phyloP scores from a whole-genome alignment of 371 early-diverging fungal genomes.

The Amoeboaphelidium protococcarum region DNA sequence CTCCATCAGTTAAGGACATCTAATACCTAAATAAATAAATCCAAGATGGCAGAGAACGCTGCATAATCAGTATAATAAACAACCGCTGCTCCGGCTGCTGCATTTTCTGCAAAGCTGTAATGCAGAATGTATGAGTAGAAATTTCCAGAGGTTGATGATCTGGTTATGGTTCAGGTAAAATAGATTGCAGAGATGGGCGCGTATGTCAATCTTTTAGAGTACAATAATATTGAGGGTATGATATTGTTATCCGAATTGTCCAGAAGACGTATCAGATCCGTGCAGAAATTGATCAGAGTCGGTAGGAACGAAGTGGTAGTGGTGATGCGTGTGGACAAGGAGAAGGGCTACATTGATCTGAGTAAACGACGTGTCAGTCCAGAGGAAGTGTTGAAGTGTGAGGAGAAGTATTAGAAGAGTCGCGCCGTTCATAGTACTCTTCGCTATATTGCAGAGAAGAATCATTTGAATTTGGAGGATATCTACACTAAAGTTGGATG shows the following conservation, averaged over 20 bases:
- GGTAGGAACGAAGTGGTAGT: constrained; percentile 91
- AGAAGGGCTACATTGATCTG: constrained; percentile 98
- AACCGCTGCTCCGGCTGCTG: too few species aligned
- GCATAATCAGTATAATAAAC: too few species aligned
- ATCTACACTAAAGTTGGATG: constrained; percentile 79
- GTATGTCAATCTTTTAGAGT: constrained; percentile 71
- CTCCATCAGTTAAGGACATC: too few species aligned
- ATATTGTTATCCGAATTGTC: constrained; percentile 88
- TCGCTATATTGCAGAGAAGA: constrained; percentile 79
- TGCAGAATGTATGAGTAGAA: constrained; percentile 65
- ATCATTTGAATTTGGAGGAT: constrained; percentile 35
- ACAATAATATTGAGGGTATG: constrained; percentile 89
- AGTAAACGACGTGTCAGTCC: constrained; percentile 91
- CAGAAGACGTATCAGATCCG: constrained; percentile 87
- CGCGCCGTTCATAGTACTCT: constrained; percentile 40
- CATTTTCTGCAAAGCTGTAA: too few species aligned
- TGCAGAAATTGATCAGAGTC: constrained; percentile 90
- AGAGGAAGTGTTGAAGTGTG: constrained; percentile 81
- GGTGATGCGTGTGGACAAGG: constrained; percentile 93
- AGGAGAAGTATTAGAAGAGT: constrained; percentile 86
- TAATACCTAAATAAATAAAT: too few species aligned
- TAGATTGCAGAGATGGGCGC: constrained; percentile 96
- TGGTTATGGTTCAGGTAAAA: constrained; percentile 94
- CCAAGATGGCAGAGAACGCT: too few species aligned
- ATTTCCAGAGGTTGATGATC: constrained; percentile 90